A percentile compares a stretch with the other conserved stretches of the same genome.
Evolutionary conservation across 306 rosid genomes (phyloP).

Genomic region (Prunus armeniaca): DNA sequence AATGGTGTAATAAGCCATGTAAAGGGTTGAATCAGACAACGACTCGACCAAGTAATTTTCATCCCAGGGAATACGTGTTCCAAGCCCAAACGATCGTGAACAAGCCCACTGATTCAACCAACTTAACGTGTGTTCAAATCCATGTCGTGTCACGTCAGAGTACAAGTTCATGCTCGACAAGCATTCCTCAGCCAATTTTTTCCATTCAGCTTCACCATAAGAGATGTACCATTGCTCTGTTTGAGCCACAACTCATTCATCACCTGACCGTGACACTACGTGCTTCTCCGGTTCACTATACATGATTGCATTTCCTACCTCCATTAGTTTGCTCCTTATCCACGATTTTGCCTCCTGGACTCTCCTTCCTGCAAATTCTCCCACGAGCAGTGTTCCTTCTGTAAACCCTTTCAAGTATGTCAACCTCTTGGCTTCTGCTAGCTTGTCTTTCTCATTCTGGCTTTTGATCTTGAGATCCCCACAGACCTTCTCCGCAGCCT

Average conservation of each 20-base stretch:
- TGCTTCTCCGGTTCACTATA: slow-evolving; percentile 90
- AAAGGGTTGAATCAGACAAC: slow-evolving; percentile 84
- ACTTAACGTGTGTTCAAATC: slow-evolving; percentile 81
- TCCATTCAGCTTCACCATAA: slow-evolving; percentile 86
- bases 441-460: slow-evolving; percentile 90
- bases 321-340: slow-evolving; percentile 57
- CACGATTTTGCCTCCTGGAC: slow-evolving; percentile 80
- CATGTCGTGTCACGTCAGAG: slow-evolving; percentile 78
- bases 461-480: slow-evolving; percentile 74
- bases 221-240: slow-evolving; percentile 95
- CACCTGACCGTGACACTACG: slow-evolving; percentile 83
- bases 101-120: slow-evolving; percentile 99
- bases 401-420: slow-evolving; percentile 93
- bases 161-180: slow-evolving; percentile 57
- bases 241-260: slow-evolving; percentile 91
- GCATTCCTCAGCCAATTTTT: slow-evolving; percentile 73
- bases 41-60: slow-evolving; percentile 82
- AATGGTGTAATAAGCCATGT: slow-evolving; percentile 92
- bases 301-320: slow-evolving; percentile 65
- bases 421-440: slow-evolving; percentile 88
- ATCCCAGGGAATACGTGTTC: slow-evolving; percentile 94
- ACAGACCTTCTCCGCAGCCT: slow-evolving; percentile 78
- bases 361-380: slow-evolving; percentile 54
- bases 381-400: slow-evolving; percentile 78
- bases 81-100: slow-evolving; percentile 89